Base-by-base conservation (phyloP, 2,329 filamentous ascomycete species). In the Cladosporium sp. region DNA sequence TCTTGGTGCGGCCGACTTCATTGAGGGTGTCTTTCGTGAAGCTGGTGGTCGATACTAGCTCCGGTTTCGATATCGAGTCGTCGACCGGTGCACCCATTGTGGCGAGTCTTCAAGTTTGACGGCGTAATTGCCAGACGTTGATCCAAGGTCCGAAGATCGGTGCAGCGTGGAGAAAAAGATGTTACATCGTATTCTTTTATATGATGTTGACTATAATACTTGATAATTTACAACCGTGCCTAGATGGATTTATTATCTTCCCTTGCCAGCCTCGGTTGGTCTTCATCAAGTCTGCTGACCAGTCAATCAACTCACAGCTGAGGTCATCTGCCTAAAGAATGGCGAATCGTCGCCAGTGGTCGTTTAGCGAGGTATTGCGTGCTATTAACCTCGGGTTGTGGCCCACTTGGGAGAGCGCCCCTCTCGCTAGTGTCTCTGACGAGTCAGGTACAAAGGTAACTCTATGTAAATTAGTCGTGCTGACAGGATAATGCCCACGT, bases 1-100 rank as follows among this genome's bases (percentile, higher is more conserved):
- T 51, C 9, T 43, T 39, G 7, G 49, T 38, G 45, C 49, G 55
- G n/a, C 47, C 55, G 12, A 42, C 55, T 38, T 58, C 47, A 30
- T 30, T 30, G 19, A 40, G 20, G 3, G 17, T 34, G 14, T 58
- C 38, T 17, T 52, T 51, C n/a, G 49, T 37, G 34, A 42, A 50
- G 14, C 28, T 43, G 28, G 49, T 25, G 2, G 55, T 58, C 25
- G 25, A 7, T 15, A 58, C 38, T 9, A 51, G 55, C 47, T 51
- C 47, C 34, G 47, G 30, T 28, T 52, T 51, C 25, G 49, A 45
- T n/a, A 39, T 47, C 55, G 47, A 30, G 20, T 49, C 36, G 12
- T 45, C 25, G 17, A 17, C 34, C 17, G 28, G 47, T 25, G 37
- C 43, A 28, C 42, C 55, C 43, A 58, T 58, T 25, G 36, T 39